Base-by-base conservation (phyloP, 208 protist genomes). In the Leishmania tropica region DNA sequence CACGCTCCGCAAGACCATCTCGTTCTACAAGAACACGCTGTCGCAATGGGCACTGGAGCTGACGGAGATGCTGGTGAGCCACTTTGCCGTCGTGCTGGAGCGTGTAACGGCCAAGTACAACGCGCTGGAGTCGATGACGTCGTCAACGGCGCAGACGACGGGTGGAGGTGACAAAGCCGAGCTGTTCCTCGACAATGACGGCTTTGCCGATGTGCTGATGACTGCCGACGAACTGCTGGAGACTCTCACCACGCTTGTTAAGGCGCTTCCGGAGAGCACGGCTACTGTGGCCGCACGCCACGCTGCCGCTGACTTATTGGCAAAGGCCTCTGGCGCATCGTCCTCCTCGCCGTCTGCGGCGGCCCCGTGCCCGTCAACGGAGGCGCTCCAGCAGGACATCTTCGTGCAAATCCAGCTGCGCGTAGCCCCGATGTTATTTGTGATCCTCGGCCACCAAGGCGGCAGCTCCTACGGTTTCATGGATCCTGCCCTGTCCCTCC, bases 1-100 rank as follows among this genome's bases (percentile, higher is more conserved):
- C 40, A 97, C 97, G 37, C 83, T 99, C 40, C 95, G 95, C 42
- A 92, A 92, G 42, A 97, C 97, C 2, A 97, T 99, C 47, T 65
- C 84, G 47, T 90, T 93, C 74, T 99, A 98, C 84, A 84, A 89
- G 76, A 78, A 89, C 71, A 91, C 93, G 64, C 93, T 99, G 35
- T 94, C 93, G 42, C 94, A 96, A 83, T 98, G 93, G 87, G 96
- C 95, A 11, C 37, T 96, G 78, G 88, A 95, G 65, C 84, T 98
- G 75, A 90, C 89, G 48, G 91, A 96, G 64, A 88, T 98, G 90
- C 81, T 98, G 72, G 92, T 95, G 60, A 87, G 89, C 75, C 93
- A 97, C 84, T 98, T 98, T 80, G 74, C 85, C 40, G 79, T 85
- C 1, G 85, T 96, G 54, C 84, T 92, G 72, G 80, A 92, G 76